A percentile compares a stretch with the other conserved stretches of the same genome.
Evolutionary conservation across 2,329 filamentous ascomycete species (phyloP).

Genomic region (Alternaria alternata): DNA sequence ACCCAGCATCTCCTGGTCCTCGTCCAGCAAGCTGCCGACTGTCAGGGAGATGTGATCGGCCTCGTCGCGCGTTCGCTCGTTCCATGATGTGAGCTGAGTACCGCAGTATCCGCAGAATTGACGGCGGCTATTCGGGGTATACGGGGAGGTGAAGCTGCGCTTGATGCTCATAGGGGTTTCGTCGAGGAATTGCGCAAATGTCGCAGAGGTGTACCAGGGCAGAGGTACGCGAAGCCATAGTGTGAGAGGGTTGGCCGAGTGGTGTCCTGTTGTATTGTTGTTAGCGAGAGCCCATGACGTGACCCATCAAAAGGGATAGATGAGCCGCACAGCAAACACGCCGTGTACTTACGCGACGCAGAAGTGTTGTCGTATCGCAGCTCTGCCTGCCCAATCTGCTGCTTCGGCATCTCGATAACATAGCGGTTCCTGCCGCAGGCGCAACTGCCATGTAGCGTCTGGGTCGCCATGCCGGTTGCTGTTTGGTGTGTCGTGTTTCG

Average conservation of each 20-base stretch:
- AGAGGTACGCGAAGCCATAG: constrained; percentile 86
- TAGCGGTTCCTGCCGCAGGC: constrained; percentile 88
- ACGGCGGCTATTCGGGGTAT: constrained; percentile 66
- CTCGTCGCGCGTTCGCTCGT: constrained; percentile 73
- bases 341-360: constrained; percentile 71
- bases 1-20: constrained; percentile 76
- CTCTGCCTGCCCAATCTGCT: constrained; percentile 70
- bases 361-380: constrained; percentile 71
- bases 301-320: background rate
- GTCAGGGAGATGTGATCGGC: constrained; percentile 82
- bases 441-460: constrained; percentile 77
- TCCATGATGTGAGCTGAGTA: constrained; percentile 85
- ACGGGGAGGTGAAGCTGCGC: constrained; percentile 53
- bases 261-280: constrained; percentile 58
- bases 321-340: background rate
- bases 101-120: constrained; percentile 94
- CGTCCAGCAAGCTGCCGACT: constrained; percentile 75
- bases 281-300: constrained; percentile 3
- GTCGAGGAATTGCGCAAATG: constrained; percentile 78
- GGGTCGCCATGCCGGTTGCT: constrained; percentile 36
- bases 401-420: constrained; percentile 72
- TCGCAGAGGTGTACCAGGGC: constrained; percentile 79
- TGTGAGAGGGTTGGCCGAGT: constrained; percentile 75
- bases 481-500: background rate
- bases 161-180: constrained; percentile 64